Conservation (phyloP, 805 yeast genomes). For the Grigorovia yakushimaensis region DNA sequence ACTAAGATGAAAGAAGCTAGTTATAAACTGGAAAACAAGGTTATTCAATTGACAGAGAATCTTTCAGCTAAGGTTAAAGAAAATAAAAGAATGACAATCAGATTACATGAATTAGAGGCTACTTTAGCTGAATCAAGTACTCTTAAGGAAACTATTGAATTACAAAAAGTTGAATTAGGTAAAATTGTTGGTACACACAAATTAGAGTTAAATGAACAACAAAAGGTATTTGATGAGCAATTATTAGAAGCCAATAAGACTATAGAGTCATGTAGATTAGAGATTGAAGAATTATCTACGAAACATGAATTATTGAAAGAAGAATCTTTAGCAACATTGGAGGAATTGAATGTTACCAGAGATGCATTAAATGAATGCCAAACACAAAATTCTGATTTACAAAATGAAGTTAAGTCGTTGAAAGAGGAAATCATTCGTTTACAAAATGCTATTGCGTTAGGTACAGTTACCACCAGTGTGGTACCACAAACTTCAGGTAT, state of each 20-base stretch:
- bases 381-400: constrained; percentile 56
- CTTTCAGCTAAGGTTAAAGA: constrained; percentile 72
- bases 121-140: constrained; percentile 45
- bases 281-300: constrained; percentile 49
- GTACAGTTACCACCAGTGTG: constrained; percentile 20
- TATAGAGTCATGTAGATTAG: constrained; percentile 46
- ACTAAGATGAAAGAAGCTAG: constrained; percentile 85
- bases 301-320: constrained; percentile 54
- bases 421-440: constrained; percentile 40
- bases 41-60: constrained; percentile 86
- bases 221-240: constrained; percentile 45
- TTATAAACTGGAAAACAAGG: constrained; percentile 90
- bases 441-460: constrained; percentile 28
- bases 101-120: constrained; percentile 43
- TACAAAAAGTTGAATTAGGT: constrained; percentile 45
- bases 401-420: constrained; percentile 42
- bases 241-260: constrained; percentile 45
- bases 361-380: constrained; percentile 48
- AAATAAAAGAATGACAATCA: constrained; percentile 58
- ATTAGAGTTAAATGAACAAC: constrained; percentile 39
- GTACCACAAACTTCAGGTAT: constrained; percentile 29
- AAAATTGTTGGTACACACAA: constrained; percentile 37
- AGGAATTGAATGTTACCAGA: constrained; percentile 52
- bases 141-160: constrained; percentile 44
- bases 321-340: constrained; percentile 52